phyloP scores from a whole-genome alignment of 2,329 filamentous ascomycete species.

The Dothidotthia symphoricarpi region DNA sequence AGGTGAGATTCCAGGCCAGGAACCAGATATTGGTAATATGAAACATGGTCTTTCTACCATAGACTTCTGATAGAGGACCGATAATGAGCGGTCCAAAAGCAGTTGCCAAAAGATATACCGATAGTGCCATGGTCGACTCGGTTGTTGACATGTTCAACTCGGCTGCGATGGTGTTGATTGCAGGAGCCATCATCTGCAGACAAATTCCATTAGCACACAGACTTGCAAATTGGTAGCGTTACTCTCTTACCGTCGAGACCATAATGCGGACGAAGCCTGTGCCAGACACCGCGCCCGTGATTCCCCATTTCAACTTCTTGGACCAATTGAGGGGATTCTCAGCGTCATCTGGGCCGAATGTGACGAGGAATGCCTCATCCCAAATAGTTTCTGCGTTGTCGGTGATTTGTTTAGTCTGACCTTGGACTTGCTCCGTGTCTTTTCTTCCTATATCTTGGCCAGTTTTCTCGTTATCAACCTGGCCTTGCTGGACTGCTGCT shows the following conservation, averaged over 20 bases:
- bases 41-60: conserved; percentile 23
- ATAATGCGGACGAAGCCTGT: conserved; percentile 31
- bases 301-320: conserved; percentile 16
- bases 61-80: conserved; percentile 31
- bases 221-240: too few species aligned
- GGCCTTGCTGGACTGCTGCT: too few species aligned
- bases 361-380: too few species aligned
- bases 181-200: conserved; percentile 35
- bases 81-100: conserved; percentile 31
- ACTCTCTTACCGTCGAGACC: conserved; percentile 30
- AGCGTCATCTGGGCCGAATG: conserved; percentile 9
- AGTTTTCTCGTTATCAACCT: too few species aligned
- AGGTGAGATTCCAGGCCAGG: conserved; percentile 26
- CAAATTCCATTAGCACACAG: too few species aligned
- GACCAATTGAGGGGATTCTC: conserved; percentile 26
- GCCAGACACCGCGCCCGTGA: conserved; percentile 23
- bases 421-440: too few species aligned
- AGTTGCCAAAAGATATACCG: conserved; percentile 31
- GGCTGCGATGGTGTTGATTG: conserved; percentile 18
- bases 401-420: too few species aligned
- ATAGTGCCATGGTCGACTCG: conserved; percentile 26
- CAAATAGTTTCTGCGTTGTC: too few species aligned
- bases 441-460: too few species aligned
- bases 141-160: conserved; percentile 23
- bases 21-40: conserved; percentile 28